Conservation (phyloP, 495 filamentous ascomycete species). For the Penicillium ochrochloron region DNA sequence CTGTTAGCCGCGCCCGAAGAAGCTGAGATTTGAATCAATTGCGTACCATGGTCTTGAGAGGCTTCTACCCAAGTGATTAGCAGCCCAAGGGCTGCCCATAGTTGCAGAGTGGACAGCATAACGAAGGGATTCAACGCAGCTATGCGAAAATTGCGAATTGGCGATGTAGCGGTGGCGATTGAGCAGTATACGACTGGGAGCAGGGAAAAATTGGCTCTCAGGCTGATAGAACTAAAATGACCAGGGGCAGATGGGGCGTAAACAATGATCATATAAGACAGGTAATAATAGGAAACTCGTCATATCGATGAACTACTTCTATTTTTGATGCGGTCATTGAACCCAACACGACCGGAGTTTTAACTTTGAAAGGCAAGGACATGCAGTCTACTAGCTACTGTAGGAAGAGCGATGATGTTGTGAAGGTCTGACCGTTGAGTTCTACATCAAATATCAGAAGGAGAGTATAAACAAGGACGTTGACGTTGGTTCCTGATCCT, state of each 20-base stretch:
- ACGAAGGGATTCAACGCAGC: neutral
- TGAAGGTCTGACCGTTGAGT: neutral
- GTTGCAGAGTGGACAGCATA: slow-evolving; percentile 12
- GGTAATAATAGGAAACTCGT: neutral
- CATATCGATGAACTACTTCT: slow-evolving; percentile 5
- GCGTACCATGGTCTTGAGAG: slow-evolving; percentile 10
- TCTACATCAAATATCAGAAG: slow-evolving; percentile 15
- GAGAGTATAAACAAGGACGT: neutral
- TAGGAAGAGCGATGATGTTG: slow-evolving; percentile 13
- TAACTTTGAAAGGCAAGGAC: slow-evolving; percentile 16
- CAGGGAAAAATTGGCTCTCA: neutral
- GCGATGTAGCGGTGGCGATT: slow-evolving; percentile 5
- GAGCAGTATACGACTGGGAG: slow-evolving; percentile 5
- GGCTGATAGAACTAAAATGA: neutral
- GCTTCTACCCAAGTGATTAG: slow-evolving; percentile 2
- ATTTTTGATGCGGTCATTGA: slow-evolving; percentile 17
- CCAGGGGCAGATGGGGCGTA: slow-evolving; percentile 1
- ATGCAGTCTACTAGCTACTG: slow-evolving; percentile 7
- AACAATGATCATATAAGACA: slow-evolving; percentile 9
- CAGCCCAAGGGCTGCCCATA: slow-evolving; percentile 11
- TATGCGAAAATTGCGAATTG: slow-evolving; percentile 1
- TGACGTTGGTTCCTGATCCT: slow-evolving; percentile 18
- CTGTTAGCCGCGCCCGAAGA: slow-evolving; percentile 9
- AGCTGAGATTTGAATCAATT: neutral
- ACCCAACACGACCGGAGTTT: slow-evolving; percentile 6